Percentiles rank a stretch among this genome's conserved stretches.
Evolutionary conservation across 352 stramenopile genomes (phyloP).

Genomic region (Phytophthora hibernalis): DNA sequence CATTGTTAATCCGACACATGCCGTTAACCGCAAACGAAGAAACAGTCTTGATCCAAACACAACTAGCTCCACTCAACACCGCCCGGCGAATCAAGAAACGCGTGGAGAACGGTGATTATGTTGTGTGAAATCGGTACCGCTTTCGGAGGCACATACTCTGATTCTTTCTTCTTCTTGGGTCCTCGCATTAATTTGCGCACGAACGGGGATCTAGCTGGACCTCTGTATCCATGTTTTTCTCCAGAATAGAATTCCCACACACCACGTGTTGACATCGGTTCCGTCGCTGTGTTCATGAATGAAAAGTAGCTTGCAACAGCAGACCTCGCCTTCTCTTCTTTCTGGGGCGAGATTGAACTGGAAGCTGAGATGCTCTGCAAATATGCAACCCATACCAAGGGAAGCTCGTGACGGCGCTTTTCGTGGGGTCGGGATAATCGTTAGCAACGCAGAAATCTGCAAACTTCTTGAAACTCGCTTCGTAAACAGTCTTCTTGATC

Average conservation of each 20-base stretch:
- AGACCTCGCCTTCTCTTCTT: no score
- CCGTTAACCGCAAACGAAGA: conserved; percentile 17
- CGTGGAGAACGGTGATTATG: conserved; percentile 9
- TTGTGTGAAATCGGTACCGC: neutral
- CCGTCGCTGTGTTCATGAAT: no score
- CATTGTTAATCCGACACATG: conserved; percentile 26
- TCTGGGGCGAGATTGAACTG: no score
- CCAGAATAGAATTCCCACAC: conserved; percentile 1
- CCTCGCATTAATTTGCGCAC: conserved; percentile 2
- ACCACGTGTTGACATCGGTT: no score
- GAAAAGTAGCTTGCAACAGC: no score
- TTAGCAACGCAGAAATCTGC: no score
- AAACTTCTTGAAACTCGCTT: no score
- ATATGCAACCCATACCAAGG: no score
- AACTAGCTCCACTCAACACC: neutral
- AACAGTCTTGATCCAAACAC: conserved; percentile 11
- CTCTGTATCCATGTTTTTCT: conserved; percentile 2
- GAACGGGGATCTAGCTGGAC: conserved; percentile 6
- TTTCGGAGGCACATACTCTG: conserved; percentile 1
- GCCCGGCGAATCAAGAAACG: neutral
- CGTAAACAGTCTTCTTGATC: no score
- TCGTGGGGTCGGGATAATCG: no score
- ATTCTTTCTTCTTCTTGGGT: conserved; percentile 6
- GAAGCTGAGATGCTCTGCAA: no score
- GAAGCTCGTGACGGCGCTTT: no score